Base-by-base conservation (phyloP, 2,329 filamentous ascomycete species). In the Cordyceps pruinosa region DNA sequence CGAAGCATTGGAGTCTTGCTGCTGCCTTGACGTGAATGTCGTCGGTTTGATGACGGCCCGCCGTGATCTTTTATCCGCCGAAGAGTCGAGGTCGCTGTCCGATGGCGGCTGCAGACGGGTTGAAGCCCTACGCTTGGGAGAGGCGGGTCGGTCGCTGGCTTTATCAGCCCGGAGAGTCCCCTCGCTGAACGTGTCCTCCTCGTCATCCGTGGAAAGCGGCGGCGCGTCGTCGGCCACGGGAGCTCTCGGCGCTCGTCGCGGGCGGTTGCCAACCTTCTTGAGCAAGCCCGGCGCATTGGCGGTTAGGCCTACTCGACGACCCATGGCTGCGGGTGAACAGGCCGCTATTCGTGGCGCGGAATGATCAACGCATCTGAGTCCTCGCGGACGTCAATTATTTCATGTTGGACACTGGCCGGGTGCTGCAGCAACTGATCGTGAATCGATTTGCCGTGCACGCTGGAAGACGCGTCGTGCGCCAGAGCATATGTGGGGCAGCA, bases 21-120 rank as follows among this genome's bases (percentile, higher is more conserved):
- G 42, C 34, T n/a, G 57, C 26, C 21, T 46, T 32, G 2, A 44
- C 25, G 28, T 12, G 26, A 76, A 77, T 13, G 32, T 58, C n/a
- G 70, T 73, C 9, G 60, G 61, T 37, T 61, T 66, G 26, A 77
- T 75, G 52, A 67, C 60, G 17, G 63, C 70, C 5, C 62, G 60
- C n/a, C 58, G 57, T 32, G 57, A 60, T 26, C 56, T 57, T 23
- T 70, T 64, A 32, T 69, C 64, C 23, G 63, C 65, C 2, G 68
- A 70, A 49, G 65, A 63, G 26, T 64, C 61, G 10, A 59, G 64
- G 48, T 58, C 56, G 9, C 55, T 46, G 12, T 58, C 35, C 7
- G 34, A 17, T 32, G 48, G 44, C 17, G 59, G 41, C 28, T 48
- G 32, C 17, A 9, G 34, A 7, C 19, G 34, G 17, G 10, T 9